These are phyloP conservation scores for Aspergillus ochraceoroseus DNA, from an alignment of 2,329 filamentous ascomycete species.

Conservation along the genomic window DNA sequence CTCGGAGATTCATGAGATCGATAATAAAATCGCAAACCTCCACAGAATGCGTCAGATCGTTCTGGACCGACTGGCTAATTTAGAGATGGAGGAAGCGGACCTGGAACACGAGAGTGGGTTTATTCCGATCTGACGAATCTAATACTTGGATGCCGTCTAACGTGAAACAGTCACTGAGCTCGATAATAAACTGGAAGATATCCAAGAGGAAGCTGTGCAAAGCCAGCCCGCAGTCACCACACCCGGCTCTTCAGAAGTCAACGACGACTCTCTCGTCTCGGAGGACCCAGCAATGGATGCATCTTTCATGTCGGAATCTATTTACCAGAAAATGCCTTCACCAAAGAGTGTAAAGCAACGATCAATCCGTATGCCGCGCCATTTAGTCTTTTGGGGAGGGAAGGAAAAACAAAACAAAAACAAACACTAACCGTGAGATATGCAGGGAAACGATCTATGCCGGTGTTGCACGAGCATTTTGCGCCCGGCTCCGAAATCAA, in stretches of 20 bases:
- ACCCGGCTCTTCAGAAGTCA: conserved; percentile 35
- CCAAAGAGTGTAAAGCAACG: conserved; percentile 51
- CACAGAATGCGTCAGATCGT: conserved; percentile 90
- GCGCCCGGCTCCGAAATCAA: conserved; percentile 82
- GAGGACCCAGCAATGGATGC: conserved; percentile 50
- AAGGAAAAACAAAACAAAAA: too few species aligned
- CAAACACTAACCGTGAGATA: conserved; percentile 16
- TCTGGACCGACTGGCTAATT: conserved; percentile 72
- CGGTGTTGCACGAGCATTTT: conserved; percentile 91
- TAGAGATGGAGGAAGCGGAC: conserved; percentile 87
- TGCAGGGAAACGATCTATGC: conserved; percentile 68
- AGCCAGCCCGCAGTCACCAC: conserved; percentile 33
- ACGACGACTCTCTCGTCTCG: conserved; percentile 51
- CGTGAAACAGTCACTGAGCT: conserved; percentile 49
- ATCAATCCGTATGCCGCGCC: conserved; percentile 36
- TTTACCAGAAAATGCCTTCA: conserved; percentile 87
- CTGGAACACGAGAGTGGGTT: conserved; percentile 79
- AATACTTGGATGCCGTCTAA: conserved; percentile 2
- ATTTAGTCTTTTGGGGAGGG: conserved; percentile 18
- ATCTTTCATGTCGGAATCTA: conserved; percentile 94
- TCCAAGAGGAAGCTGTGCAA: conserved; percentile 49
- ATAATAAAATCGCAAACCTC: conserved; percentile 92
- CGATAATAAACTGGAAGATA: conserved; percentile 58
- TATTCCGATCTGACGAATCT: background rate
- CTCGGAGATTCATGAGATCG: conserved; percentile 91